A percentile compares a stretch with the other conserved stretches of the same genome.
Evolutionary conservation across 108 stramenopile species (phyloP).

Genomic region (Discostella stelligeroides): DNA sequence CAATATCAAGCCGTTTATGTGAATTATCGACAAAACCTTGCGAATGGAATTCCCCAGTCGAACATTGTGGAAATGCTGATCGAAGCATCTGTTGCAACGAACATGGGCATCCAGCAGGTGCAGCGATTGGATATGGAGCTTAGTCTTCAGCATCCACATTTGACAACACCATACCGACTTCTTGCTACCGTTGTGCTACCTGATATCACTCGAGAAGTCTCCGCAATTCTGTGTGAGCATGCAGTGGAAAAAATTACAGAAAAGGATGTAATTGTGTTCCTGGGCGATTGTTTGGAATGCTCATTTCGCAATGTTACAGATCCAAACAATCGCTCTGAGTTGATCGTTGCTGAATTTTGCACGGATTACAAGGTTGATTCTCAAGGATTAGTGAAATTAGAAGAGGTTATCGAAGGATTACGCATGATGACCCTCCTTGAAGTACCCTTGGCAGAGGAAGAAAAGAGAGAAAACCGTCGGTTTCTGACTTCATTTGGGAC

Average conservation of each 20-base stretch:
- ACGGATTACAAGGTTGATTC: slow-evolving; percentile 26
- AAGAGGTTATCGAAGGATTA: slow-evolving; percentile 12
- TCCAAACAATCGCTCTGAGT: slow-evolving; percentile 18
- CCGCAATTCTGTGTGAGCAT: slow-evolving; percentile 26
- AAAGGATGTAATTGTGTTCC: slow-evolving; percentile 36
- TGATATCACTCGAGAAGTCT: slow-evolving; percentile 31
- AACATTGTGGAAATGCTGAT: slow-evolving; percentile 37
- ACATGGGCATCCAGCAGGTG: slow-evolving; percentile 54
- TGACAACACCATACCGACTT: slow-evolving; percentile 53
- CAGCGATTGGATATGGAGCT: slow-evolving; percentile 46
- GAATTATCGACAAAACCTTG: neutral
- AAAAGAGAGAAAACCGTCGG: neutral
- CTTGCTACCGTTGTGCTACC: slow-evolving; percentile 42
- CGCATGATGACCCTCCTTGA: slow-evolving; percentile 19
- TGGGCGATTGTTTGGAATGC: slow-evolving; percentile 56
- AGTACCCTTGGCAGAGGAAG: slow-evolving; percentile 30
- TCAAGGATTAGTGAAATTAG: slow-evolving; percentile 16
- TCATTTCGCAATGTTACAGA: slow-evolving; percentile 42
- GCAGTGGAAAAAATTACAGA: slow-evolving; percentile 11
- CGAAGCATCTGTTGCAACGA: slow-evolving; percentile 37
- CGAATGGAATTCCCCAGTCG: neutral
- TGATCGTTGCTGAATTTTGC: slow-evolving; percentile 42
- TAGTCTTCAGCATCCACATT: slow-evolving; percentile 39
- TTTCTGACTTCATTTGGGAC: too few relatives aligned
- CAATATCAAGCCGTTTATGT: slow-evolving; percentile 17